Conservation (phyloP, 495 filamentous ascomycete genomes). For the Bryoglossum gracile region DNA sequence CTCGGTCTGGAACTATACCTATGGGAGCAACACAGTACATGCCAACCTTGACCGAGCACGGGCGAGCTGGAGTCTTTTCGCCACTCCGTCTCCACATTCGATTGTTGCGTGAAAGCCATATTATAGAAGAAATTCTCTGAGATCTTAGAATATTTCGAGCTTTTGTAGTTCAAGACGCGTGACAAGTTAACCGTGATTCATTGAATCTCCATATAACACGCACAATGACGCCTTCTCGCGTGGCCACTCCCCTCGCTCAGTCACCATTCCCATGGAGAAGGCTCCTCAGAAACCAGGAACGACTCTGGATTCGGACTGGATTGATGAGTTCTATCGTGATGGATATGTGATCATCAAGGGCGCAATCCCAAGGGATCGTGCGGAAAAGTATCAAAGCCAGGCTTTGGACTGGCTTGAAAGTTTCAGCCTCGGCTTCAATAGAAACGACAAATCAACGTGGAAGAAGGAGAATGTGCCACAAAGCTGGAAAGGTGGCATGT, state of each 20-base stretch:
- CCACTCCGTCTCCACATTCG: too few relatives aligned
- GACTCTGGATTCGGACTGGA: neutral
- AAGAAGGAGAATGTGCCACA: conserved; percentile 2
- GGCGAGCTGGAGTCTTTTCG: too few relatives aligned
- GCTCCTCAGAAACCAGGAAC: neutral
- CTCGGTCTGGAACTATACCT: too few relatives aligned
- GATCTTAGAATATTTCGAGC: too few relatives aligned
- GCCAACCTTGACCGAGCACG: too few relatives aligned
- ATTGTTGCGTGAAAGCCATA: too few relatives aligned
- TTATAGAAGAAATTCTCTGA: too few relatives aligned
- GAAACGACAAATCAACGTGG: neutral
- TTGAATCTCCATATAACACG: too few relatives aligned
- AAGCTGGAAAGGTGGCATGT: conserved; percentile 22
- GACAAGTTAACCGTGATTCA: too few relatives aligned
- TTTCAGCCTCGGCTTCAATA: neutral
- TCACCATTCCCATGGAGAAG: neutral
- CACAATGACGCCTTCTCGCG: conserved; percentile 1
- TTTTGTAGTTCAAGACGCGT: too few relatives aligned
- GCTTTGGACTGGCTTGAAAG: conserved; percentile 1
- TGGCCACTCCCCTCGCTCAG: neutral
- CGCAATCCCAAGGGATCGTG: neutral
- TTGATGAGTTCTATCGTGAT: conserved; percentile 15
- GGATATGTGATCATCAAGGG: conserved; percentile 6
- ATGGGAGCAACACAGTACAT: too few relatives aligned
- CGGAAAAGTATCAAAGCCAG: neutral